Base-by-base conservation (phyloP, 108 stramenopile genomes). In the Parietichytrium sp. region DNA sequence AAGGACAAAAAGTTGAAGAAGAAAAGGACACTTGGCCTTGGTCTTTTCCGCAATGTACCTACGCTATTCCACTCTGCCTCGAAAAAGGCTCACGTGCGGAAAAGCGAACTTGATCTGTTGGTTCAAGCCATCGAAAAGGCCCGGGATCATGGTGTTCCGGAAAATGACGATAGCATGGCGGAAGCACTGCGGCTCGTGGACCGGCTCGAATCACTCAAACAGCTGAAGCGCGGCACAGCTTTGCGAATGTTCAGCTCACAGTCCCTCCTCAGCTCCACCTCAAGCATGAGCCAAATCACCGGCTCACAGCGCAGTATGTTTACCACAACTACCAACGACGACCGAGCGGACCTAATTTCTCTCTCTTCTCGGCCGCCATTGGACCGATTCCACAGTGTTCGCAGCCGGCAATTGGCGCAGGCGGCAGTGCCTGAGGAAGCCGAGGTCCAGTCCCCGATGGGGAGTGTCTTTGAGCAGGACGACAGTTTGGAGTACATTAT, bases 11-110 rank as follows among this genome's bases (percentile, higher is more conserved):
- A 31, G 42, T 45, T 23, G 33, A 72, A 55, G 54, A 26, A 33
- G 0, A 47, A 25, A 25, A 33, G 61, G 0, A 47, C 45, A 12
- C 61, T 8, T 18, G 61, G 38, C 18, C 45, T 72, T 10, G n/a
- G 61, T 38, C 42, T 72, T 8, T 20, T 72, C 38, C 61, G 61
- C 10, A 72, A 3, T 25, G 45, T 72, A 42, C 61, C 61, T 7
- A 1, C 61, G 3, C 42, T 72, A 2, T 72, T 72, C 25, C 61
- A 72, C 1, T 16, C 61, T n/a, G 38, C 6, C 12, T 33, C 38
- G 20, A 72, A 72, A 72, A 72, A 72, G 61, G 36, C 61, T 0
- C 61, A 72, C 38, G 61, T 72, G 42, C 61, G 61, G 6, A 72
- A 16, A 7, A 45, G 38, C 13, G 61, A 72, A 25, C 61, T 31